Evolutionary conservation across 176 grass and related monocot species (phyloP).

Genomic region (Coix lacrymajobi): DNA sequence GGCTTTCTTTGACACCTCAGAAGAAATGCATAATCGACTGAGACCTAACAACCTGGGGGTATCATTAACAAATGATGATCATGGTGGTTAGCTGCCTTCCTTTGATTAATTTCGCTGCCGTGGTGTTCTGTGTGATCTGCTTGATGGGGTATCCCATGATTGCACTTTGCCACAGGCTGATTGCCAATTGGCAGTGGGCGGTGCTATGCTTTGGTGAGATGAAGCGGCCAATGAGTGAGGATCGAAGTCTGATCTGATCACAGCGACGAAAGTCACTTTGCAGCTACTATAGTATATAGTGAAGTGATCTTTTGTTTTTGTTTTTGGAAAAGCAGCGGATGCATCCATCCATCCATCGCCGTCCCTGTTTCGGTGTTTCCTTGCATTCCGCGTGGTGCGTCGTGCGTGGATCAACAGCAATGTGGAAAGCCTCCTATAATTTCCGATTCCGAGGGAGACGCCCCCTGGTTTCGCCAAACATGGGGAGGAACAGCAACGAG

Average conservation of each 20-base stretch:
- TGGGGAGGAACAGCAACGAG: slow-evolving; percentile 11
- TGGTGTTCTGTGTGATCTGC: slow-evolving; percentile 24
- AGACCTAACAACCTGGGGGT: not conserved
- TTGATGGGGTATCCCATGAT: slow-evolving; percentile 25
- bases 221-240: not conserved
- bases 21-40: slow-evolving; percentile 23
- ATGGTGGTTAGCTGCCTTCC: slow-evolving; percentile 15
- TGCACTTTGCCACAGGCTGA: not conserved
- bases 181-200: not conserved
- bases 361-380: not conserved
- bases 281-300: not conserved
- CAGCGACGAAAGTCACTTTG: slow-evolving; percentile 21
- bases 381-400: slow-evolving; percentile 18
- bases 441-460: not conserved
- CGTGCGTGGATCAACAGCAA: slow-evolving; percentile 7
- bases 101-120: not conserved
- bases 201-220: not conserved
- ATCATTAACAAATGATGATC: slow-evolving; percentile 43
- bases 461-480: slow-evolving; percentile 18
- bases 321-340: slow-evolving; percentile 2
- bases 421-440: not conserved
- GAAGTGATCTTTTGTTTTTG: not conserved
- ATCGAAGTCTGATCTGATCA: slow-evolving; percentile 25
- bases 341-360: not conserved
- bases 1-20: slow-evolving; percentile 10